Evolutionary conservation across 2,329 filamentous ascomycete genomes (phyloP), one percentile per base, ranked within the genome.

Genomic region (Colletotrichum eremochloae): DNA sequence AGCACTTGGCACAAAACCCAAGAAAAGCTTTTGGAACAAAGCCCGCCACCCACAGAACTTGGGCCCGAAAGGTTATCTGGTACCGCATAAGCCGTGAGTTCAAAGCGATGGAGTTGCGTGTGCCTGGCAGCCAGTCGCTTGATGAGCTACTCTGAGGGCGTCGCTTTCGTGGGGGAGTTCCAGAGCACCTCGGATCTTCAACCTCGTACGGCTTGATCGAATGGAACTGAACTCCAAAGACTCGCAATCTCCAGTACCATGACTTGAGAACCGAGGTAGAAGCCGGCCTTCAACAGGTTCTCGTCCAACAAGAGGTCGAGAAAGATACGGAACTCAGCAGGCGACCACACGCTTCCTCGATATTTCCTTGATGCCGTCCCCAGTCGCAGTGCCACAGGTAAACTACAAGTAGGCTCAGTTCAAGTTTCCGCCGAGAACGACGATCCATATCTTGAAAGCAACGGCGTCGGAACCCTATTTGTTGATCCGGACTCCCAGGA

Each of bases 361-460:
- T 29, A 9, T 31, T 60, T 44, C 40, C 40, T 9, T 46, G 38
- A 44, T 46, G 40, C 24, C 40, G 40, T 33, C 24, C 57, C 24
- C 11, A 20, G 40, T 20, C 18, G 12, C 9, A 15, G 56, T 7
- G 15, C 38, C 56, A 18, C 33, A 57, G 33, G 29, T 36, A 55
- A 55, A 24, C 36, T n/a, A 15, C 2, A 58, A 36, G 24, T 20
- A 53, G 29, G 29, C 50, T 20, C 31, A 7, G 31, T 55, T 31
- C 6, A 2, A 14, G 15, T 18, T 36, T 24, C 11, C 9, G 29
- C 29, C 29, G 40, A n/a, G 48, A 31, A 7, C 18, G 40, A 18
- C 40, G 40, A 61, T 42, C 57, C 57, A 60, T 24, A 33, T 38
- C 14, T 40, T 38, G 15, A 18, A 46, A 31, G 57, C 57, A 46